A percentile compares a stretch with the other conserved stretches of the same genome.
These are phyloP conservation scores for Plantago ovata DNA, from an alignment of 257 asterid species.

Conservation along the genomic window DNA sequence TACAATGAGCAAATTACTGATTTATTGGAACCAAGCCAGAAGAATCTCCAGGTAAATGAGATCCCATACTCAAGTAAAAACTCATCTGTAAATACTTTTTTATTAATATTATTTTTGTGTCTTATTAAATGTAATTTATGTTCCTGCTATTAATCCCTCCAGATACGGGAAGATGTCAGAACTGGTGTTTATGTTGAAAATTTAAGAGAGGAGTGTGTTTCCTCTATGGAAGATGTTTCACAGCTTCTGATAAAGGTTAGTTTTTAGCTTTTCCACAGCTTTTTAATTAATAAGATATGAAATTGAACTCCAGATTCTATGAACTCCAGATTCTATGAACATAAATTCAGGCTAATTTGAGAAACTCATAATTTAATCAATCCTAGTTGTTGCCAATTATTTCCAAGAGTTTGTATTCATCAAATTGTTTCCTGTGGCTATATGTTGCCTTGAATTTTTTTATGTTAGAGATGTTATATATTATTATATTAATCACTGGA, in stretches of 20 bases:
- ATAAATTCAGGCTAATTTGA: constrained; percentile 1
- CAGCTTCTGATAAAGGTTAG: constrained; percentile 85
- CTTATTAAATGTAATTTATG: too few relatives aligned
- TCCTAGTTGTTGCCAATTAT: constrained; percentile 10
- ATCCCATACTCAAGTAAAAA: constrained; percentile 6
- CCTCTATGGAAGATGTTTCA: constrained; percentile 81
- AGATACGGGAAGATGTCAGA: constrained; percentile 93
- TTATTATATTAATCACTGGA: background rate
- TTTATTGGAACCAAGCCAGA: constrained; percentile 88
- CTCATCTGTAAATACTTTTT: constrained; percentile 3
- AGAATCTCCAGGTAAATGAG: constrained; percentile 81
- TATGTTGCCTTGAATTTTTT: background rate
- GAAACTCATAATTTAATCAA: constrained; percentile 5
- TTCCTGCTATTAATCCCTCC: constrained; percentile 16
- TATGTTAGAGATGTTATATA: background rate
- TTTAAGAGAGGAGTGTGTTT: constrained; percentile 87
- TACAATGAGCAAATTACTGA: constrained; percentile 99
- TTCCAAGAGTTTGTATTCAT: constrained; percentile 1
- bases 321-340: constrained; percentile 3
- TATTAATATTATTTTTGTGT: background rate
- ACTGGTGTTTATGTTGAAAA: constrained; percentile 96
- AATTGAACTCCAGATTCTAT: constrained; percentile 6
- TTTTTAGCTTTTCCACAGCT: constrained; percentile 3
- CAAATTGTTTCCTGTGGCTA: constrained; percentile 1
- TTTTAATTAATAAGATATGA: constrained; percentile 10